These are phyloP conservation scores for Vaccinium vitisidaea DNA, from an alignment of 148 eudicot species.

Conservation along the genomic window DNA sequence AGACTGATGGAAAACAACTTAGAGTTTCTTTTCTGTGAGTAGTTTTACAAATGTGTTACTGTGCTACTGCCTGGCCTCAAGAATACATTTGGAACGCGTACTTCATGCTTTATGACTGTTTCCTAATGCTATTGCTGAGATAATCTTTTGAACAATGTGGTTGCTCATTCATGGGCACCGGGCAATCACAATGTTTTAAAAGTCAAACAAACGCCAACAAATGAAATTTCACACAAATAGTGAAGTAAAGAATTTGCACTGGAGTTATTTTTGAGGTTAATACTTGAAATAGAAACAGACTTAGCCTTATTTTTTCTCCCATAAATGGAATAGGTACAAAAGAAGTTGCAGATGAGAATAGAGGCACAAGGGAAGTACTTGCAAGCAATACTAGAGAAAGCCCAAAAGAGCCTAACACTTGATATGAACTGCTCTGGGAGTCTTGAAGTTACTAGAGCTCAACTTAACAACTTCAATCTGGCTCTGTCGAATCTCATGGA, in stretches of 20 bases:
- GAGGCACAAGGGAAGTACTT: constrained; percentile 62
- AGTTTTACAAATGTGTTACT: background rate
- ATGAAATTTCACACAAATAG: background rate
- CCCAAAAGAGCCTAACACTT: constrained; percentile 45
- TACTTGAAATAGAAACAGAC: background rate
- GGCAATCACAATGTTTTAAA: background rate
- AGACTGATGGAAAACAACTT: background rate
- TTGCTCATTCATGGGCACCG: background rate
- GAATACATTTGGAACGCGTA: background rate
- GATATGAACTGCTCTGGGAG: constrained; percentile 29
- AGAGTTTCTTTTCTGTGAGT: background rate
- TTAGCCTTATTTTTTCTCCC: background rate
- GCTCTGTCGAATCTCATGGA: constrained; percentile 41
- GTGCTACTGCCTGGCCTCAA: background rate
- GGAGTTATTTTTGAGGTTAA: background rate
- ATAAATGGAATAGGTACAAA: constrained; percentile 37
- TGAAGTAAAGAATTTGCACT: background rate
- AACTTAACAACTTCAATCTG: constrained; percentile 41
- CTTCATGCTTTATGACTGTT: background rate
- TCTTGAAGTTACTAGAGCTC: constrained; percentile 37
- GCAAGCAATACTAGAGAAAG: constrained; percentile 55
- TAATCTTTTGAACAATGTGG: background rate
- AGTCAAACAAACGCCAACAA: background rate
- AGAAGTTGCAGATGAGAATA: constrained; percentile 54
- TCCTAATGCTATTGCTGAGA: background rate